Evolutionary conservation across 2,329 filamentous ascomycete genomes (phyloP).

Genomic region (Arthrobotrys iridis): DNA sequence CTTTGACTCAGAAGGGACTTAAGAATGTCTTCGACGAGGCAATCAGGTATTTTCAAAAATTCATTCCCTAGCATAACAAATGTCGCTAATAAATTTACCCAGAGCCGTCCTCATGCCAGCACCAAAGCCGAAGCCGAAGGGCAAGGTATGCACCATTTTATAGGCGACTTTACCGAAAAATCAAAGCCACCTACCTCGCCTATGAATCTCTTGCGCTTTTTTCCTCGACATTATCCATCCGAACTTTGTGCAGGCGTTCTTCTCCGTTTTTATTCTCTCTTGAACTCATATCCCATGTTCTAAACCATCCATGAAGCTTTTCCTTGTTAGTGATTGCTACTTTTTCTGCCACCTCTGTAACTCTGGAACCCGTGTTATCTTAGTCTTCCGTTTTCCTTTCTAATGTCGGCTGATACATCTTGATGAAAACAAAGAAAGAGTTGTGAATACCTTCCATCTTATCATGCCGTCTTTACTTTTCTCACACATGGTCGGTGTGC

Average conservation of each 20-base stretch:
- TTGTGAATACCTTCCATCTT: constrained; percentile 30
- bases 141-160: constrained; percentile 73
- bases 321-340: constrained; percentile 4
- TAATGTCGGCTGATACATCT: constrained; percentile 35
- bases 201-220: constrained; percentile 16
- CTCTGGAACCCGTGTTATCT: constrained; percentile 11
- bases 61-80: background rate
- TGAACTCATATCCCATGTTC: constrained; percentile 31
- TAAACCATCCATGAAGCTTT: constrained; percentile 48
- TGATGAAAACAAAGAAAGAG: constrained; percentile 32
- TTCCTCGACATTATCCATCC: constrained; percentile 8
- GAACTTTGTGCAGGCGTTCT: constrained; percentile 28
- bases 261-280: constrained; percentile 12
- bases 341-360: background rate
- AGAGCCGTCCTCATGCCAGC: constrained; percentile 76
- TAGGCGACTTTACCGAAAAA: constrained; percentile 61
- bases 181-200: background rate
- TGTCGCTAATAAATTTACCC: constrained; percentile 20
- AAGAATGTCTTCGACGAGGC: constrained; percentile 99
- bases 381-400: constrained; percentile 3
- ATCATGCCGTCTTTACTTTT: background rate
- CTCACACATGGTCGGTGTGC: background rate
- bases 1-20: constrained; percentile 92
- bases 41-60: constrained; percentile 77
- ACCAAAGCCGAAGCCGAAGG: constrained; percentile 69